A percentile compares a stretch with the other conserved stretches of the same genome.
These are phyloP conservation scores for Neopestalotiopsis clavispora DNA, from an alignment of 2,329 filamentous ascomycete genomes.

Conservation along the genomic window DNA sequence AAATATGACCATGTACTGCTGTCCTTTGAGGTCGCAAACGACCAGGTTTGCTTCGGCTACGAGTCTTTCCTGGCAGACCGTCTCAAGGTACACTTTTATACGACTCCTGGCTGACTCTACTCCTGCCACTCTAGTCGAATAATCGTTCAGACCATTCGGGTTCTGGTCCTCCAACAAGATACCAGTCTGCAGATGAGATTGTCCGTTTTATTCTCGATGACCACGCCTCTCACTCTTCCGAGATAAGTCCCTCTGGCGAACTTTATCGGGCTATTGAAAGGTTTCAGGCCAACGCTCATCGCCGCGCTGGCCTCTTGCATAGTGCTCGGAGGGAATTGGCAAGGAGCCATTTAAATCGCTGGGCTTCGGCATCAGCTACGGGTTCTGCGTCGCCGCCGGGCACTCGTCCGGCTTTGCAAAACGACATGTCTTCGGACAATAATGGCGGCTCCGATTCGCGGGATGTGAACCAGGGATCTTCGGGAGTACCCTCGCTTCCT, in stretches of 20 bases:
- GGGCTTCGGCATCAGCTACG: slow-evolving; percentile 29
- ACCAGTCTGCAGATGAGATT: slow-evolving; percentile 36
- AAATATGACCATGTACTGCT: background rate
- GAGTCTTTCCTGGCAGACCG: background rate
- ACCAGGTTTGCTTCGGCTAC: no score
- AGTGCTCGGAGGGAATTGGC: slow-evolving; percentile 26
- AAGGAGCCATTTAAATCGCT: slow-evolving; percentile 29
- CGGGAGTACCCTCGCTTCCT: slow-evolving; percentile 37
- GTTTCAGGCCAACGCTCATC: slow-evolving; percentile 41
- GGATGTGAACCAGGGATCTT: slow-evolving; percentile 32
- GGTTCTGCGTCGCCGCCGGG: slow-evolving; percentile 18
- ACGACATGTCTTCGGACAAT: slow-evolving; percentile 41
- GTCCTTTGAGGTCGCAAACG: background rate
- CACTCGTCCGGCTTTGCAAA: slow-evolving; percentile 24
- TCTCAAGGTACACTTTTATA: background rate
- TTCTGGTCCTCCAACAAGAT: slow-evolving; percentile 28
- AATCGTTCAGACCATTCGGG: slow-evolving; percentile 32
- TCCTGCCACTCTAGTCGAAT: slow-evolving; percentile 32
- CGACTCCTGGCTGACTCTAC: background rate
- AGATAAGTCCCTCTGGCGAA: slow-evolving; percentile 48
- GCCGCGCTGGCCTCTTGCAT: slow-evolving; percentile 27
- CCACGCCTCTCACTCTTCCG: slow-evolving; percentile 35
- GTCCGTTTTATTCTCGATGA: slow-evolving; percentile 46
- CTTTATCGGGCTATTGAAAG: slow-evolving; percentile 48
- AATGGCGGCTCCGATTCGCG: slow-evolving; percentile 35